Conservation (phyloP, 108 stramenopile species). For the Stephanodiscus triporus region DNA sequence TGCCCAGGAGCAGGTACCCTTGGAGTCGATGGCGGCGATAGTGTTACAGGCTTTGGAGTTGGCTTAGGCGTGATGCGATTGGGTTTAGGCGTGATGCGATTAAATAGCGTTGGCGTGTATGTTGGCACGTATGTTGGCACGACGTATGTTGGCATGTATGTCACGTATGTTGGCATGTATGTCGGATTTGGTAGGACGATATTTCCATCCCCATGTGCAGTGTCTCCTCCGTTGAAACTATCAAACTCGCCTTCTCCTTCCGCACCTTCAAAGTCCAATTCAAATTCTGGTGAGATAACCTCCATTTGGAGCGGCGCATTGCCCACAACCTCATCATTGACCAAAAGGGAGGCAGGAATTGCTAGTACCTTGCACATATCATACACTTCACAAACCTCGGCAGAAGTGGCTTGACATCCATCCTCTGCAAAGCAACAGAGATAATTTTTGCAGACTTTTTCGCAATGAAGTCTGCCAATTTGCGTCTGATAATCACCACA, state of each 20-base stretch:
- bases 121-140: neutral
- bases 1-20: neutral
- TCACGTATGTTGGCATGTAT: neutral
- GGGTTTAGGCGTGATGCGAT: neutral
- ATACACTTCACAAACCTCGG: constrained; percentile 8
- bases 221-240: neutral
- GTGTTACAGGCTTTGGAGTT: neutral
- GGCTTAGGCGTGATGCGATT: constrained; percentile 1
- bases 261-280: neutral
- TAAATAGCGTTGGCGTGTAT: neutral
- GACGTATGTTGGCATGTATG: neutral
- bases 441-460: neutral
- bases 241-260: neutral
- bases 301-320: neutral
- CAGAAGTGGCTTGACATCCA: constrained; percentile 3
- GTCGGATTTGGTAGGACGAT: neutral
- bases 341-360: neutral
- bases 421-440: constrained; percentile 2
- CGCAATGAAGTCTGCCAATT: constrained; percentile 4
- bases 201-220: neutral
- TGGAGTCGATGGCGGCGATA: neutral
- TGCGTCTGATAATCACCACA: constrained; percentile 1
- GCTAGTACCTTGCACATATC: constrained; percentile 1
- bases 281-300: neutral
- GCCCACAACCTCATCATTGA: neutral